Evolutionary conservation across 768 basidiomycete genomes (phyloP).

Genomic region (Pleurotus pulmonarius): DNA sequence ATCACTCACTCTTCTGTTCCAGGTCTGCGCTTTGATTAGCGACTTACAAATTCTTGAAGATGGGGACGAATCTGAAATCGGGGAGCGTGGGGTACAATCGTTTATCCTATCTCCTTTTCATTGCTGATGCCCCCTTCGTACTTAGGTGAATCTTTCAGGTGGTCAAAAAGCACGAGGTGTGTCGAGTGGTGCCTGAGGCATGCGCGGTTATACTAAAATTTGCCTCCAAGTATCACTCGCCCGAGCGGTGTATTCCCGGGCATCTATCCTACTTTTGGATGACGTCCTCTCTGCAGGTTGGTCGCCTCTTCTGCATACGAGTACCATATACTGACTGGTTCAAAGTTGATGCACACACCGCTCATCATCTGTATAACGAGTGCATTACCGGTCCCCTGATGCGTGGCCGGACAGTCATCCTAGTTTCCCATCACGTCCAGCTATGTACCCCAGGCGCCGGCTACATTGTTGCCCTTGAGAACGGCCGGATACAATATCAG

Average conservation of each 20-base stretch:
- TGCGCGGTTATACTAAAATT: constrained; percentile 36
- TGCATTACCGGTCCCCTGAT: constrained; percentile 85
- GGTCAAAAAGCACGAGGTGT: constrained; percentile 67
- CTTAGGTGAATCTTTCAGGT: constrained; percentile 48
- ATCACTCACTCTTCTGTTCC: constrained; percentile 6
- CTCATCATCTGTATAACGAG: constrained; percentile 78
- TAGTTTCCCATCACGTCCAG: constrained; percentile 95
- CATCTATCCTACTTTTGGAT: constrained; percentile 77
- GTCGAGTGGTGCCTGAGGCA: constrained; percentile 27
- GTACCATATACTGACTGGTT: neutral
- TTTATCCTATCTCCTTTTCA: neutral
- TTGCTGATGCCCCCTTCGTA: constrained; percentile 23
- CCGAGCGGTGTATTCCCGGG: constrained; percentile 87
- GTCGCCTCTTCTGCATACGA: constrained; percentile 6
- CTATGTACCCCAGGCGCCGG: constrained; percentile 76
- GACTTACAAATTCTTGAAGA: constrained; percentile 85
- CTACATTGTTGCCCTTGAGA: constrained; percentile 82
- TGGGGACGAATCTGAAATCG: constrained; percentile 84
- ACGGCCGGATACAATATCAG: constrained; percentile 73
- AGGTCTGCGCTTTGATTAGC: constrained; percentile 63
- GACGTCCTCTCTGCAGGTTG: constrained; percentile 65
- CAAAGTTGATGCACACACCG: constrained; percentile 88
- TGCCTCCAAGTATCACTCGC: constrained; percentile 56
- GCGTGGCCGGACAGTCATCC: constrained; percentile 76
- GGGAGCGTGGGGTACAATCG: constrained; percentile 69